Base-by-base conservation (phyloP, 177 flowering plant genomes). In the Vitis hybrid region DNA sequence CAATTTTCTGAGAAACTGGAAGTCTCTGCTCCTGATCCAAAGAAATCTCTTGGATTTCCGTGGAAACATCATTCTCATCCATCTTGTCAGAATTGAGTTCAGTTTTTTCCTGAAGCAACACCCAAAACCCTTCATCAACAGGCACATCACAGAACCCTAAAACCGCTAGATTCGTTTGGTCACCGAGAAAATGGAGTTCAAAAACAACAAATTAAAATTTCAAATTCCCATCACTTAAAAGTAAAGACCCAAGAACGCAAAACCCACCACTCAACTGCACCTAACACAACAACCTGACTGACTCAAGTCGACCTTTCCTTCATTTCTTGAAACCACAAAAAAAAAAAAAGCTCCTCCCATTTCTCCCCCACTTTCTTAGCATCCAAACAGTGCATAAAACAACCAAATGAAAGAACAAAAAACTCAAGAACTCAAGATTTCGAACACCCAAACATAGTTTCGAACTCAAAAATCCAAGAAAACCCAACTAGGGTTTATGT, bases 1-100 rank as follows among this genome's bases (percentile, higher is more conserved):
- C 68, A 48, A 89, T 69, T 68, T 83, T 87, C 81, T 80, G 74
- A 70, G 80, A 65, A 70, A 84, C 72, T 1, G 87, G 88, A 74
- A 78, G 84, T 13, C 78, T 81, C 64, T 76, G 85, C 55, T 62
- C 86, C 33, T 71, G 69, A 66, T 73, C 75, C n/a, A 78, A 60
- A 48, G 82, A 67, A 45, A 2, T 55, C 64, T 78, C 87, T 62
- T 60, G 76, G 14, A 11, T 63, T 57, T 67, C 79, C 50, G 66
- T 64, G 1, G 67, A 73, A 33, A 60, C 59, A 49, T 52, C 59
- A 67, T 74, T 72, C 61, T 76, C 80, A 55, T 75, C 80, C 74
- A 65, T 62, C n/a, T 69, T 67, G 64, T 39, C 26, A 2, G 20
- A 1, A 65, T 48, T 73, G 62, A 55, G 69, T 60, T 70, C 75